phyloP scores from a whole-genome alignment of 768 basidiomycete genomes.

The Pisolithus albus region DNA sequence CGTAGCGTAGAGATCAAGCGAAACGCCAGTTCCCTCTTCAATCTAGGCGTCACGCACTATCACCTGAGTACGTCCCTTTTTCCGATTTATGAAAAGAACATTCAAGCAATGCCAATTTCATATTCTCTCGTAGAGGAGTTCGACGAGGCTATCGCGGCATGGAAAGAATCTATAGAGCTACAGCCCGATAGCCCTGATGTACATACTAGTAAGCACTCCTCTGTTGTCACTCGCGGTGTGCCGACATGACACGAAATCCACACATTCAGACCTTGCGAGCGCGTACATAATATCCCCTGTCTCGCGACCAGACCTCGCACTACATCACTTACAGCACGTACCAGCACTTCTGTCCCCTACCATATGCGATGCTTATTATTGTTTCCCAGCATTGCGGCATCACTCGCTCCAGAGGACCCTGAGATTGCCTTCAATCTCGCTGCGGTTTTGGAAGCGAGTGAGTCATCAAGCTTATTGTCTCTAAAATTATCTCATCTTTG shows the following conservation, averaged over 20 bases:
- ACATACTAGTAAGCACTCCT: constrained; percentile 64
- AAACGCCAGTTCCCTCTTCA: constrained; percentile 77
- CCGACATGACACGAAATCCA: constrained; percentile 12
- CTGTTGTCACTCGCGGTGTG: constrained; percentile 11
- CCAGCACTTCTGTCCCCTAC: constrained; percentile 17
- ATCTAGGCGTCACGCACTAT: constrained; percentile 84
- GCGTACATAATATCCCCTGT: constrained; percentile 81
- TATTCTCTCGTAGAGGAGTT: constrained; percentile 60
- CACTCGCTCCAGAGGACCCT: constrained; percentile 82
- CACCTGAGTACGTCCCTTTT: constrained; percentile 61
- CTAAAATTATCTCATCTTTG: constrained; percentile 26
- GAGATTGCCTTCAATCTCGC: constrained; percentile 91
- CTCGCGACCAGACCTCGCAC: constrained; percentile 77
- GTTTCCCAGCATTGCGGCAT: constrained; percentile 62
- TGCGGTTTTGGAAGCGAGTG: constrained; percentile 85
- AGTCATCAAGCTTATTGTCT: constrained; percentile 35
- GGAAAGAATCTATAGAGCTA: constrained; percentile 77
- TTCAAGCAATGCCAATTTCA: constrained; percentile 11
- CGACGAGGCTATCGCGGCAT: constrained; percentile 76
- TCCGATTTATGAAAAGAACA: constrained; percentile 10
- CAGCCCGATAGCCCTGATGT: constrained; percentile 82
- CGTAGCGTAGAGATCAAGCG: constrained; percentile 76
- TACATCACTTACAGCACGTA: constrained; percentile 74
- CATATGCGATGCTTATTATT: constrained; percentile 28
- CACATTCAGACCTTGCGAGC: constrained; percentile 67